These are phyloP conservation scores for Tripterygium wilfordii DNA, from an alignment of 177 flowering plant genomes.

Conservation along the genomic window DNA sequence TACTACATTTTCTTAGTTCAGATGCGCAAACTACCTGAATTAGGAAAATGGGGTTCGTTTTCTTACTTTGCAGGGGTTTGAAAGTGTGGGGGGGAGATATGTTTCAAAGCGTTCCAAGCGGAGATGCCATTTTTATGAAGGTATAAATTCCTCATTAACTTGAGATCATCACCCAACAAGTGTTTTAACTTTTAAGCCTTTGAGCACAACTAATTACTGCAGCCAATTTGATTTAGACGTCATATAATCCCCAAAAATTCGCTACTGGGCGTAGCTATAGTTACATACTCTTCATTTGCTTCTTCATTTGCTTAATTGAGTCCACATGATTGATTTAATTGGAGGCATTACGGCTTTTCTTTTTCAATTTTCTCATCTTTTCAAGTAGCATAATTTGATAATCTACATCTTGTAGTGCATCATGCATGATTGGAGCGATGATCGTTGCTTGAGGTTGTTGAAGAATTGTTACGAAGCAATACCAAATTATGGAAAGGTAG, in stretches of 20 bases:
- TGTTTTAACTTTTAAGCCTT: neutral
- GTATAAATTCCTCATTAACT: conserved; percentile 2
- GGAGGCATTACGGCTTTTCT: neutral
- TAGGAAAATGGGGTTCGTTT: no score
- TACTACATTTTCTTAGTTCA: no score
- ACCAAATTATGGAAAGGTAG: conserved; percentile 24
- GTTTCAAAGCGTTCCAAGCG: conserved; percentile 24
- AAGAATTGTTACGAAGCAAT: conserved; percentile 28
- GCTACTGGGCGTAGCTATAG: no score
- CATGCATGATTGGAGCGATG: conserved; percentile 36
- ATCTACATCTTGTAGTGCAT: conserved; percentile 1
- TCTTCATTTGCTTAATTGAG: no score
- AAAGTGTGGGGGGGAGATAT: no score
- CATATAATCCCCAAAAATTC: no score
- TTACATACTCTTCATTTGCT: no score
- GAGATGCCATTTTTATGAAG: conserved; percentile 28
- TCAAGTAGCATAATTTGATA: neutral
- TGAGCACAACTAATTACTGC: no score
- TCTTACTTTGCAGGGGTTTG: conserved; percentile 18
- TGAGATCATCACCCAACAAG: neutral
- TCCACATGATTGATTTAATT: no score
- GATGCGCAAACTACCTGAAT: no score
- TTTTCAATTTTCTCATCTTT: neutral
- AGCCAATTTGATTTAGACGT: no score
- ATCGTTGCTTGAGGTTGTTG: conserved; percentile 23